A percentile compares a stretch with the other conserved stretches of the same genome.
Evolutionary conservation across 2,329 filamentous ascomycete genomes (phyloP).

Genomic region (Achaetomium macrosporum): DNA sequence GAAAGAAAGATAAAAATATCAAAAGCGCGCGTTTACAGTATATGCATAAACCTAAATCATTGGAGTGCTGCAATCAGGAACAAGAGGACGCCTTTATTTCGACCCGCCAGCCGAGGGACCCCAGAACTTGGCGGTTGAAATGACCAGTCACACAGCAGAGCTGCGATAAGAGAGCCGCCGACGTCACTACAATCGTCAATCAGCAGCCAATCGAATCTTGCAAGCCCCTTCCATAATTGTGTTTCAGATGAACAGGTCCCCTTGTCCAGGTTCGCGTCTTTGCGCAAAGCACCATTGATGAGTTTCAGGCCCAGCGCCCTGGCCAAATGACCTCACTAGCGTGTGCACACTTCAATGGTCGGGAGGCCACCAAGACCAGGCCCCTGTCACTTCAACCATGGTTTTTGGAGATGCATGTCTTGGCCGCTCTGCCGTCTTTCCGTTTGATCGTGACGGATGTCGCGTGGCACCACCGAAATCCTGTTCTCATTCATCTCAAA

Average conservation of each 20-base stretch:
- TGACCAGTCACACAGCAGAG: not conserved
- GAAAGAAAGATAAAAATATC: not conserved
- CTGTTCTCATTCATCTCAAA: not conserved
- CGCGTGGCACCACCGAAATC: not conserved
- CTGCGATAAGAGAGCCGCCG: conserved; percentile 9
- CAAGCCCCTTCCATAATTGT: not conserved
- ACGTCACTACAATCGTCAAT: conserved; percentile 8
- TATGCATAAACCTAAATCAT: not conserved
- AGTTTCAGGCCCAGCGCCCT: conserved; percentile 9
- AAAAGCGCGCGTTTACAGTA: conserved; percentile 9
- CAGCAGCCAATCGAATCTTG: not conserved
- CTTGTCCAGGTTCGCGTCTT: not conserved
- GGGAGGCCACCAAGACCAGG: not conserved
- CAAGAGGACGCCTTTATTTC: not conserved
- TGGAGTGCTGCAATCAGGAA: not conserved
- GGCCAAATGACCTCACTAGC: conserved; percentile 8
- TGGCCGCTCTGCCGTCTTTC: not conserved
- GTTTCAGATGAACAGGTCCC: conserved; percentile 13
- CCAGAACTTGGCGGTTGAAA: not conserved
- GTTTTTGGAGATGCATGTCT: not conserved
- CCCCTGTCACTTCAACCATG: not conserved
- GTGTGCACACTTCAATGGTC: not conserved
- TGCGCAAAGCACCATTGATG: not conserved
- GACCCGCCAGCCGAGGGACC: not conserved
- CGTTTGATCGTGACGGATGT: not conserved